Conservation (phyloP, 371 early-diverging fungal genomes). For the Lichtheimia ramosa region DNA sequence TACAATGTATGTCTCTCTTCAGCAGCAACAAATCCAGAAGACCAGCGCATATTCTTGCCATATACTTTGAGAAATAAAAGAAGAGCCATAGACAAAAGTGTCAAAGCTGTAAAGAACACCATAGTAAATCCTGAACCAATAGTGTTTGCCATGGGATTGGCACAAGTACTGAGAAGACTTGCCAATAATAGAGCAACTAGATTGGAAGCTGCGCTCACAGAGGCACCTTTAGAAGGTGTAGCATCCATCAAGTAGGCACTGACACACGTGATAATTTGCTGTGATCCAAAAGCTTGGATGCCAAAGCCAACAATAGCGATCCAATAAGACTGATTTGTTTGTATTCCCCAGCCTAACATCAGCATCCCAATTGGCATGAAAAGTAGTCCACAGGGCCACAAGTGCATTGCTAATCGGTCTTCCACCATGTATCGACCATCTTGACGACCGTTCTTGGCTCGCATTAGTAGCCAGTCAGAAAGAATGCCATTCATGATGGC, state of each 20-base stretch:
- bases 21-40: too few relatives aligned
- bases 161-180: slow-evolving; percentile 25
- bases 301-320: slow-evolving; percentile 39
- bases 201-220: slow-evolving; percentile 37
- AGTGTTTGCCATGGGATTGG: slow-evolving; percentile 12
- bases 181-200: slow-evolving; percentile 33
- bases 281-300: slow-evolving; percentile 45
- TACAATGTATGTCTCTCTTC: too few relatives aligned
- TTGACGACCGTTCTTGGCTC: slow-evolving; percentile 9
- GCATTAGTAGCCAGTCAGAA: slow-evolving; percentile 20
- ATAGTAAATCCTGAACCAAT: slow-evolving; percentile 20
- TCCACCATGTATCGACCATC: slow-evolving; percentile 15
- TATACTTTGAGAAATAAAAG: slow-evolving; percentile 14
- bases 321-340: slow-evolving; percentile 28
- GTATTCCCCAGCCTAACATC: slow-evolving; percentile 45
- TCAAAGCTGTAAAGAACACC: slow-evolving; percentile 11
- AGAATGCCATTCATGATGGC: slow-evolving; percentile 21
- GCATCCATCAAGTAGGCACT: slow-evolving; percentile 41
- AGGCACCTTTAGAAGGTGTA: slow-evolving; percentile 38
- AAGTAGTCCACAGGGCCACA: slow-evolving; percentile 31
- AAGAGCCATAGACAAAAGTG: slow-evolving; percentile 1
- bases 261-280: slow-evolving; percentile 32
- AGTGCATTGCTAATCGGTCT: slow-evolving; percentile 20
- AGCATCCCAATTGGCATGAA: slow-evolving; percentile 42
- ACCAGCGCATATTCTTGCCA: background rate